These are phyloP conservation scores for Lactifluus echinatus DNA, from an alignment of 768 basidiomycete genomes.

Conservation along the genomic window DNA sequence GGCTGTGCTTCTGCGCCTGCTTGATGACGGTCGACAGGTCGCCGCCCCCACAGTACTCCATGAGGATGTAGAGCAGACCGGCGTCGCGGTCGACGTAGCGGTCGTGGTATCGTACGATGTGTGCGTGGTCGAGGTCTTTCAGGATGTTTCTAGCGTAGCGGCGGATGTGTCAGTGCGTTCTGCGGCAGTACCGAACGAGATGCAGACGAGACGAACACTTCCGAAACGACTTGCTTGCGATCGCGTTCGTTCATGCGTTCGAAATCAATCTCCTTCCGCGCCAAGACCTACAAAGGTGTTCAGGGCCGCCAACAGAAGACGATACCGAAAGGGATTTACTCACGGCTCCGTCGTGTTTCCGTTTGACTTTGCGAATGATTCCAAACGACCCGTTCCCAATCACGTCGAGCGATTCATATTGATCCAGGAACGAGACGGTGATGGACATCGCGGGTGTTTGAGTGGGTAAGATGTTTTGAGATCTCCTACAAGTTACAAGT, in stretches of 20 bases:
- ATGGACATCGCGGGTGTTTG: constrained; percentile 8
- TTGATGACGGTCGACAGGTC: constrained; percentile 88
- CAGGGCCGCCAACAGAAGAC: constrained; percentile 2
- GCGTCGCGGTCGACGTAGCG: constrained; percentile 83
- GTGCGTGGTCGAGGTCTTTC: constrained; percentile 89
- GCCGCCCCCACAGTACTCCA: constrained; percentile 98
- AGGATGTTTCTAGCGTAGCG: constrained; percentile 86
- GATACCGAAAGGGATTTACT: constrained; percentile 27
- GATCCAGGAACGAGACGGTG: constrained; percentile 45
- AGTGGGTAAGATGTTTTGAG: background rate
- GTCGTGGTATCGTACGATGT: constrained; percentile 95
- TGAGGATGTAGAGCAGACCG: constrained; percentile 92
- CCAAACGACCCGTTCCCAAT: constrained; percentile 98
- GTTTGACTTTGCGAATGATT: constrained; percentile 88
- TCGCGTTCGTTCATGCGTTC: constrained; percentile 95
- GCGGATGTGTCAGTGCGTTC: background rate
- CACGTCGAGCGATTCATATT: constrained; percentile 81
- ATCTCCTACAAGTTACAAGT: background rate
- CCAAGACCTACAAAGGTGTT: constrained; percentile 52
- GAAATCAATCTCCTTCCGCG: constrained; percentile 94
- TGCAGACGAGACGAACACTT: constrained; percentile 72
- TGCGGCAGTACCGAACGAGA: background rate
- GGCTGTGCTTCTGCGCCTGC: constrained; percentile 55
- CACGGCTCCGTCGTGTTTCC: constrained; percentile 77
- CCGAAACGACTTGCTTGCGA: constrained; percentile 91